Evolutionary conservation across 371 early-diverging fungal genomes (phyloP).

Genomic region (Syncephalis plumigaleata): DNA sequence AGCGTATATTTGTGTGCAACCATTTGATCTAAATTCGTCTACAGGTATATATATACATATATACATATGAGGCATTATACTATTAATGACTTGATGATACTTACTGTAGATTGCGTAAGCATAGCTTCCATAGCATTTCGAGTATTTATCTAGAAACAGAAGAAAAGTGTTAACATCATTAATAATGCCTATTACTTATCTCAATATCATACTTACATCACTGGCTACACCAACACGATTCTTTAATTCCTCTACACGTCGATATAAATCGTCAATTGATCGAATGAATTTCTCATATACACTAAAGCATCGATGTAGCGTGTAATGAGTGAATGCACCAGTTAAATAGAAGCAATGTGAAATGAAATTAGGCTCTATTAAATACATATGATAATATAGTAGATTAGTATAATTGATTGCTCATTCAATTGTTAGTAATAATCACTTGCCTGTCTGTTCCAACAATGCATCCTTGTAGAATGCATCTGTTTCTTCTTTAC

Average conservation of each 20-base stretch:
- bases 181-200: no score
- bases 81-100: not conserved
- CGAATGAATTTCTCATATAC: constrained; percentile 45
- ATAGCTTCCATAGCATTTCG: no score
- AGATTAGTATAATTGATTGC: no score
- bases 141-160: no score
- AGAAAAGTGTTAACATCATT: no score
- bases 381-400: no score
- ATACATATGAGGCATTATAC: no score
- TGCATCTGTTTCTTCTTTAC: constrained; percentile 43
- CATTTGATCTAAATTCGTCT: constrained; percentile 30
- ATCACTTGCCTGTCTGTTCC: constrained; percentile 5
- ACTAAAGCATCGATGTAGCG: constrained; percentile 47
- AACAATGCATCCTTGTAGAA: constrained; percentile 16
- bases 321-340: constrained; percentile 57
- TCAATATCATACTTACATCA: not conserved
- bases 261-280: constrained; percentile 42
- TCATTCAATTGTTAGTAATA: not conserved
- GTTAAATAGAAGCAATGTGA: constrained; percentile 77
- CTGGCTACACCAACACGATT: constrained; percentile 17
- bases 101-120: no score
- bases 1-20: constrained; percentile 43
- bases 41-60: not conserved
- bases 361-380: constrained; percentile 50
- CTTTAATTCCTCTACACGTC: constrained; percentile 26